Evolutionary conservation across 2,329 filamentous ascomycete species (phyloP).

Genomic region (Monosporascus sp.): DNA sequence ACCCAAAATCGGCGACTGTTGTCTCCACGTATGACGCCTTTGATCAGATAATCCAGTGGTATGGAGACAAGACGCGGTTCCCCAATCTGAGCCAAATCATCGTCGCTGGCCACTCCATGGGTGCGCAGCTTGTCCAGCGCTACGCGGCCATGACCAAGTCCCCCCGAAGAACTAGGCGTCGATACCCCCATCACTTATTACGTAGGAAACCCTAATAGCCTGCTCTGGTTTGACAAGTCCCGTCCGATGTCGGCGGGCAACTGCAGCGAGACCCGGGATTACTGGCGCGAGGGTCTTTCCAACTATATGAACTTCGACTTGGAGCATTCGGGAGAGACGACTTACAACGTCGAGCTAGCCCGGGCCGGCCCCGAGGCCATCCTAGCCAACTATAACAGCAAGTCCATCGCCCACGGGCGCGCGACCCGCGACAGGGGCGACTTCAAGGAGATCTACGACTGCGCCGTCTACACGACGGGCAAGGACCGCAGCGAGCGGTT

Average conservation of each 20-base stretch:
- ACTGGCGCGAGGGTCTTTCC: conserved; percentile 7
- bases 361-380: conserved; percentile 4
- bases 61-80: conserved; percentile 5
- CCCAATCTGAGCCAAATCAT: conserved; percentile 9
- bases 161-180: neutral
- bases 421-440: conserved; percentile 6
- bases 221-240: conserved; percentile 3
- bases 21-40: conserved; percentile 5
- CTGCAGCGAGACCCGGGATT: conserved; percentile 2
- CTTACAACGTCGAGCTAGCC: conserved; percentile 6
- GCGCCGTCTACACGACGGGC: conserved; percentile 5
- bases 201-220: conserved; percentile 8
- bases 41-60: conserved; percentile 9
- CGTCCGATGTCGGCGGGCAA: conserved; percentile 2
- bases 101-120: conserved; percentile 8
- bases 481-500: conserved; percentile 8
- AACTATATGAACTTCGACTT: conserved; percentile 4
- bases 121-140: conserved; percentile 6
- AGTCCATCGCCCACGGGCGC: conserved; percentile 5
- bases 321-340: conserved; percentile 1
- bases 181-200: conserved; percentile 6
- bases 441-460: conserved; percentile 1
- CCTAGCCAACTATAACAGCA: conserved; percentile 4
- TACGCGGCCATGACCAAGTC: conserved; percentile 8
- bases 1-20: neutral